Conservation (phyloP, 1,284 basidiomycete species). For the Ganoderma meredithae region DNA sequence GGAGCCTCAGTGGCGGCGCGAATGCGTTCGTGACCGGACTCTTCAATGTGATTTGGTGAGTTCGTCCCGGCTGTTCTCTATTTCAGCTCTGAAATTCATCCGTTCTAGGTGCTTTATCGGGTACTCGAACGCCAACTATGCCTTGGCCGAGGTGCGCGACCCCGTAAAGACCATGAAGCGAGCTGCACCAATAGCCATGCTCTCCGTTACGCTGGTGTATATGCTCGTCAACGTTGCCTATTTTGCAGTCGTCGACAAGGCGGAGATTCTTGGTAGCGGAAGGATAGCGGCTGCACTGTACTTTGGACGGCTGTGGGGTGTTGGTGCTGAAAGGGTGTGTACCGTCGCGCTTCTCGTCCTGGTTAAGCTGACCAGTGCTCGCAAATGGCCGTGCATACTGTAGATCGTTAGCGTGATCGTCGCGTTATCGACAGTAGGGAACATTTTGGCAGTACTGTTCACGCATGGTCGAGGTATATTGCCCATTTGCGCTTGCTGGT, state of each 20-base stretch:
- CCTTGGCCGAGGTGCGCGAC: constrained; percentile 70
- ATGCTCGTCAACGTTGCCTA: constrained; percentile 72
- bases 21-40: constrained; percentile 68
- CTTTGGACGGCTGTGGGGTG: constrained; percentile 73
- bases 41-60: constrained; percentile 73
- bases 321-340: constrained; percentile 59
- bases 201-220: constrained; percentile 61
- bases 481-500: neutral
- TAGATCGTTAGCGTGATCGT: constrained; percentile 68
- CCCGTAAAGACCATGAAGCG: constrained; percentile 72
- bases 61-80: neutral
- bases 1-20: constrained; percentile 49
- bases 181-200: constrained; percentile 70
- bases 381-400: neutral
- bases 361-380: neutral
- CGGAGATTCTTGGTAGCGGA: constrained; percentile 67
- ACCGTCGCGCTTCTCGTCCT: neutral
- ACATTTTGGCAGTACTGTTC: constrained; percentile 67
- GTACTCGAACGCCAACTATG: constrained; percentile 77
- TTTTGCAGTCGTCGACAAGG: constrained; percentile 71
- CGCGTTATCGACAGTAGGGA: constrained; percentile 68
- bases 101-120: constrained; percentile 67
- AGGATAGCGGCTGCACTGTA: constrained; percentile 71
- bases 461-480: constrained; percentile 64
- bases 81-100: neutral